Percentiles rank a stretch among this genome's conserved stretches.
Evolutionary conservation across 345 rosid species (phyloP).

Genomic region (Euphorbia lathyris): DNA sequence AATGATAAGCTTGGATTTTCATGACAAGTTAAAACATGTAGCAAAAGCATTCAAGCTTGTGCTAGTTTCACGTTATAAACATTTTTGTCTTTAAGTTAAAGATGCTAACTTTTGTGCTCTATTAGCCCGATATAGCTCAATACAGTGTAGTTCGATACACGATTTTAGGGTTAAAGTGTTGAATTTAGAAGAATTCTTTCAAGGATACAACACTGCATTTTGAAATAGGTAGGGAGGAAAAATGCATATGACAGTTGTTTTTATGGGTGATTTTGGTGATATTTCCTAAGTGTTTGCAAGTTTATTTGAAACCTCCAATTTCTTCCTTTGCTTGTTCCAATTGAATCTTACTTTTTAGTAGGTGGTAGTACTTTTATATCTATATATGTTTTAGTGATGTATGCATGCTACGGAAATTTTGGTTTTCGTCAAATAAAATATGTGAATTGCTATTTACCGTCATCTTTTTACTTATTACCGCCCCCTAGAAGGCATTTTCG

Average conservation of each 20-base stretch:
- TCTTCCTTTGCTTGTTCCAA: background rate
- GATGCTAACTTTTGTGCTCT: background rate
- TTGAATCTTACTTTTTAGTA: background rate
- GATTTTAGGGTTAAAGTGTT: background rate
- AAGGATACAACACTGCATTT: background rate
- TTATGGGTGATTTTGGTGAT: background rate
- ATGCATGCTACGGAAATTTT: background rate
- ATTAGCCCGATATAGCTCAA: background rate
- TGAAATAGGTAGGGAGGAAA: background rate
- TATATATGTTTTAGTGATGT: background rate
- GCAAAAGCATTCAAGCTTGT: background rate
- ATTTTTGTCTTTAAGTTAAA: background rate
- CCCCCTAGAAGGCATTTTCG: no score
- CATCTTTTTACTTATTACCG: no score
- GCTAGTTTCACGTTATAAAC: background rate
- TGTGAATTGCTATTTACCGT: no score
- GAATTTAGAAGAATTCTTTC: background rate
- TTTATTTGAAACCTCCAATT: background rate
- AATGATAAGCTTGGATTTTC: background rate
- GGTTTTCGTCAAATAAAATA: background rate
- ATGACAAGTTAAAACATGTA: background rate
- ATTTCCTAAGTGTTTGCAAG: no score
- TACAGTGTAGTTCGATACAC: no score
- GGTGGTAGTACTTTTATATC: background rate
- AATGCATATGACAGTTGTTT: background rate